Evolutionary conservation across 108 stramenopile genomes (phyloP).

Genomic region (Cyclotella baltica): DNA sequence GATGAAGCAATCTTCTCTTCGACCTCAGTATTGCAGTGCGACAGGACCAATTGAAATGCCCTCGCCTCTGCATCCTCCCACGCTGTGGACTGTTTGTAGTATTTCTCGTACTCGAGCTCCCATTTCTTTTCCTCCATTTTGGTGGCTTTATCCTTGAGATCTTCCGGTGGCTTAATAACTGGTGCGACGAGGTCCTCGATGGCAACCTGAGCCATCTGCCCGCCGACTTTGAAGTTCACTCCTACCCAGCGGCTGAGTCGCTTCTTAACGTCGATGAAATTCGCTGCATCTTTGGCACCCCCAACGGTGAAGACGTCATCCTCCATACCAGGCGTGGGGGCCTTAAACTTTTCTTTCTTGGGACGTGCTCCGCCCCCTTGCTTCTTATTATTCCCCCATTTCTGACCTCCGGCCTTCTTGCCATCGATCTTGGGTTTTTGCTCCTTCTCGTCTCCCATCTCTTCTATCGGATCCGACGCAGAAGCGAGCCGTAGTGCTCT

Average conservation of each 20-base stretch:
- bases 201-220: background rate
- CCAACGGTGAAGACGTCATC: background rate
- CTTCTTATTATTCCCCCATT: background rate
- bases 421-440: no score
- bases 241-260: background rate
- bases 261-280: background rate
- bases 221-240: background rate
- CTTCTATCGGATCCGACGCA: no score
- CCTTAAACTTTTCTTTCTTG: background rate
- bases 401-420: no score
- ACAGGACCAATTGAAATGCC: background rate
- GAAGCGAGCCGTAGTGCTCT: no score
- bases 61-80: background rate
- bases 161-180: background rate
- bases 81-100: background rate
- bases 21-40: background rate
- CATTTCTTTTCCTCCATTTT: constrained; percentile 7
- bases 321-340: background rate
- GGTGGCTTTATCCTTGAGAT: background rate
- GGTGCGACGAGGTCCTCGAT: background rate
- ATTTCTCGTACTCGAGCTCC: constrained; percentile 5
- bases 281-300: background rate
- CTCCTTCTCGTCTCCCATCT: no score
- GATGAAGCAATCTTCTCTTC: background rate
- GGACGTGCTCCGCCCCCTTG: background rate